These are phyloP conservation scores for Candida sojae DNA, from an alignment of 1,139 yeast genomes.

Conservation along the genomic window DNA sequence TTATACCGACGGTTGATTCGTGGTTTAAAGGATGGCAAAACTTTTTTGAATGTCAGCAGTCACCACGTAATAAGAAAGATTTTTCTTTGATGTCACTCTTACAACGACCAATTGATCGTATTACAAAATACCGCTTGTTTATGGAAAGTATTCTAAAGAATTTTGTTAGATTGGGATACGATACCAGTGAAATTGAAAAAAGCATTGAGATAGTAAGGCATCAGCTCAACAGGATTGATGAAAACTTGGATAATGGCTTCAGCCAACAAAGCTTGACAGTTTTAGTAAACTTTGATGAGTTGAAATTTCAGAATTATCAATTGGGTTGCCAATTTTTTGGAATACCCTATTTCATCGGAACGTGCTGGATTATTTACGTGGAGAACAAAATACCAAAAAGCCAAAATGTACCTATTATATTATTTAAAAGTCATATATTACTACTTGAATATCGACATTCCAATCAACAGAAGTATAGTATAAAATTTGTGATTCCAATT, in stretches of 20 bases:
- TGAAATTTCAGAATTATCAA: conserved; percentile 11
- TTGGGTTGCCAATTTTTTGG: conserved; percentile 43
- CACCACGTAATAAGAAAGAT: conserved; percentile 31
- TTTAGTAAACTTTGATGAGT: conserved; percentile 16
- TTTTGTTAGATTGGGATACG: conserved; percentile 11
- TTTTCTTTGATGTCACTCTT: conserved; percentile 51
- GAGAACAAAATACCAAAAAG: conserved; percentile 19
- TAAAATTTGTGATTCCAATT: conserved; percentile 52
- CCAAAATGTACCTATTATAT: conserved; percentile 36
- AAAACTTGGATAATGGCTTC: neutral
- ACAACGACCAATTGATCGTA: conserved; percentile 55
- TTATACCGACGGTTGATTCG: neutral
- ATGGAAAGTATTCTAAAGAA: conserved; percentile 39
- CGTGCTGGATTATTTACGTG: conserved; percentile 41
- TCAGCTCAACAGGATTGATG: conserved; percentile 8
- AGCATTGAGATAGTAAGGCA: conserved; percentile 2
- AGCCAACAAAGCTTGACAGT: neutral
- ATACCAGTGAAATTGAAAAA: neutral
- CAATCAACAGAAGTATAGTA: conserved; percentile 20
- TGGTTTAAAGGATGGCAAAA: conserved; percentile 36
- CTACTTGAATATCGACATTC: conserved; percentile 17
- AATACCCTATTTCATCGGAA: conserved; percentile 38
- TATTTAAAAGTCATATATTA: conserved; percentile 55
- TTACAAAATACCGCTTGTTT: conserved; percentile 52
- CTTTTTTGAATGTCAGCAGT: conserved; percentile 47